Evolutionary conservation across 345 rosid species (phyloP).

Genomic region (Citrus reticulata): DNA sequence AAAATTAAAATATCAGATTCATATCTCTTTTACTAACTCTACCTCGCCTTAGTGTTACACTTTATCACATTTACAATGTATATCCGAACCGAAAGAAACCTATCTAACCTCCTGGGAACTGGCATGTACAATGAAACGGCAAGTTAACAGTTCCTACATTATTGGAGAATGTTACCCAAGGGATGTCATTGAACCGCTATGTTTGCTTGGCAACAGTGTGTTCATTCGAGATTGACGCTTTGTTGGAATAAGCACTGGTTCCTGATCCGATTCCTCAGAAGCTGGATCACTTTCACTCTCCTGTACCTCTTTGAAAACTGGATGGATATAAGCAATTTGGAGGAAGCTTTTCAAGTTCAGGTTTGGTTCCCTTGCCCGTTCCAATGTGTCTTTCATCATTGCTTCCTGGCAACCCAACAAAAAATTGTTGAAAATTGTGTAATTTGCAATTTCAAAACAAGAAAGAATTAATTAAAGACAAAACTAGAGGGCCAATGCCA

Average conservation of each 20-base stretch:
- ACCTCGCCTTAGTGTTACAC: not conserved
- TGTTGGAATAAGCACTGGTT: constrained; percentile 57
- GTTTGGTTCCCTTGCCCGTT: constrained; percentile 70
- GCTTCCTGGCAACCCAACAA: constrained; percentile 55
- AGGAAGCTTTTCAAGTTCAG: constrained; percentile 78
- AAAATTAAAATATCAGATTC: not conserved
- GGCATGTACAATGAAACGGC: not conserved
- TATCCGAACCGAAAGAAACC: not conserved
- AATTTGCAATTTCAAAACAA: not conserved
- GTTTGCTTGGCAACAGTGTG: constrained; percentile 42
- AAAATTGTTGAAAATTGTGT: not conserved
- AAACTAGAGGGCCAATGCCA: not conserved
- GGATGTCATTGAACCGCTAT: constrained; percentile 33
- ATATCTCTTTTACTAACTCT: not conserved
- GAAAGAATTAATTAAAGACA: no score
- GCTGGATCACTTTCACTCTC: constrained; percentile 33
- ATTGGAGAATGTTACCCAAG: constrained; percentile 6
- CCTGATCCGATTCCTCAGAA: constrained; percentile 31
- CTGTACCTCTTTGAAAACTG: constrained; percentile 61
- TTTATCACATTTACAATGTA: constrained; percentile 19
- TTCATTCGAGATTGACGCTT: constrained; percentile 51
- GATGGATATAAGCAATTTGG: constrained; percentile 64
- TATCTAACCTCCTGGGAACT: not conserved
- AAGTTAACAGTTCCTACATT: not conserved
- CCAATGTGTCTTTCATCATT: constrained; percentile 88